phyloP scores from a whole-genome alignment of 805 yeast species.

The Candida michaelii region DNA sequence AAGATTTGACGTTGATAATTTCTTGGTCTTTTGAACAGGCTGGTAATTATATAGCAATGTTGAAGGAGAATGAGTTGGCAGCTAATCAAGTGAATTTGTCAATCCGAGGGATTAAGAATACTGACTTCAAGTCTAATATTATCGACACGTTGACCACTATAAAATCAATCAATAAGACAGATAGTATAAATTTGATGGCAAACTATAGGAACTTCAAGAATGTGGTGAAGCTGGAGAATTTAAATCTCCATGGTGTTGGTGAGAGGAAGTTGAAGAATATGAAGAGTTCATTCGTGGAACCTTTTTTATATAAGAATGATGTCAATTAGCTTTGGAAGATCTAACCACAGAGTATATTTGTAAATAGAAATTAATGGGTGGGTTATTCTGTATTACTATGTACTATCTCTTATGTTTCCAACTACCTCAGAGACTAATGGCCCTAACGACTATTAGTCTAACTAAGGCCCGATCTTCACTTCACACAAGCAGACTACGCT shows the following conservation, averaged over 20 bases:
- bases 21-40: slow-evolving; percentile 56
- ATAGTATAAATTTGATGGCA: slow-evolving; percentile 50
- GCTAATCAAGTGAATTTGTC: slow-evolving; percentile 24
- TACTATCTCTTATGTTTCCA: too few species aligned
- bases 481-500: too few species aligned
- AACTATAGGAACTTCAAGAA: slow-evolving; percentile 46
- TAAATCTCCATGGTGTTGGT: slow-evolving; percentile 49
- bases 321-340: not conserved
- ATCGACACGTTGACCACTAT: slow-evolving; percentile 47
- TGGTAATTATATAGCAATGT: slow-evolving; percentile 40
- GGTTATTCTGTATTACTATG: too few species aligned
- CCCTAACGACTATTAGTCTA: too few species aligned
- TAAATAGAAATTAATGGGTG: too few species aligned
- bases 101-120: slow-evolving; percentile 45
- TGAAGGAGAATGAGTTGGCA: slow-evolving; percentile 37
- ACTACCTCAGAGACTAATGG: too few species aligned
- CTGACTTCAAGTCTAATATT: slow-evolving; percentile 45
- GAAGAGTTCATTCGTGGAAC: slow-evolving; percentile 44
- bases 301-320: slow-evolving; percentile 43
- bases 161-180: slow-evolving; percentile 52
- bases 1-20: slow-evolving; percentile 48
- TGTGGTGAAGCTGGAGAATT: slow-evolving; percentile 33
- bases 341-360: too few species aligned
- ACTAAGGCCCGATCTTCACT: too few species aligned
- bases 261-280: slow-evolving; percentile 43